phyloP scores from a whole-genome alignment of 2,329 filamentous ascomycete species.

The Pleochaeta shiraiana region DNA sequence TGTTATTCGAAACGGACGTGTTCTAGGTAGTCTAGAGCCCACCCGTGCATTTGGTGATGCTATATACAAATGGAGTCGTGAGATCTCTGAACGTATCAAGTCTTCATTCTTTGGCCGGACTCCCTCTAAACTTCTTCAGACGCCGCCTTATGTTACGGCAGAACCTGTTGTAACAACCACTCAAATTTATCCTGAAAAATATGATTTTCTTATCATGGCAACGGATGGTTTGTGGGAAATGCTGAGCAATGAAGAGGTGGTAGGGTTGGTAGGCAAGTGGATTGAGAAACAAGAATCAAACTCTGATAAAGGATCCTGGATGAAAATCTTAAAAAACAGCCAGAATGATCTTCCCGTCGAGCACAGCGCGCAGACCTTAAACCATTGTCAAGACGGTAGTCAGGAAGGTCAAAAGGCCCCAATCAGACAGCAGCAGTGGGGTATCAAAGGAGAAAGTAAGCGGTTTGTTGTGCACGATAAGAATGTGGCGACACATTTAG shows the following conservation, averaged over 20 bases:
- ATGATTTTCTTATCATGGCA: conserved; percentile 90
- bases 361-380: conserved; percentile 23
- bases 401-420: conserved; percentile 55
- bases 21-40: conserved; percentile 80
- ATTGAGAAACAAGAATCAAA: conserved; percentile 47
- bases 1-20: conserved; percentile 72
- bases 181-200: conserved; percentile 67
- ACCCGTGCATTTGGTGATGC: conserved; percentile 92
- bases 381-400: conserved; percentile 17
- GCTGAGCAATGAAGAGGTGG: conserved; percentile 95
- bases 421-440: conserved; percentile 81
- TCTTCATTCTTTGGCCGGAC: conserved; percentile 71
- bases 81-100: conserved; percentile 66
- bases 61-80: conserved; percentile 84
- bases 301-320: conserved; percentile 29
- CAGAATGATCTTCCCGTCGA: conserved; percentile 52
- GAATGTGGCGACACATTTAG: conserved; percentile 88
- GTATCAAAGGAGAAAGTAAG: conserved; percentile 49
- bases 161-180: conserved; percentile 91
- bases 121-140: conserved; percentile 57
- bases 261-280: conserved; percentile 93
- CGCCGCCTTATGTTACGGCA: conserved; percentile 90
- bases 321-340: conserved; percentile 40
- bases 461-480: conserved; percentile 91
- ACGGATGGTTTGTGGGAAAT: conserved; percentile 98